Evolutionary conservation across 2,329 filamentous ascomycete species (phyloP), one percentile per base, ranked within the genome.

Genomic region (Neonectria sp.): DNA sequence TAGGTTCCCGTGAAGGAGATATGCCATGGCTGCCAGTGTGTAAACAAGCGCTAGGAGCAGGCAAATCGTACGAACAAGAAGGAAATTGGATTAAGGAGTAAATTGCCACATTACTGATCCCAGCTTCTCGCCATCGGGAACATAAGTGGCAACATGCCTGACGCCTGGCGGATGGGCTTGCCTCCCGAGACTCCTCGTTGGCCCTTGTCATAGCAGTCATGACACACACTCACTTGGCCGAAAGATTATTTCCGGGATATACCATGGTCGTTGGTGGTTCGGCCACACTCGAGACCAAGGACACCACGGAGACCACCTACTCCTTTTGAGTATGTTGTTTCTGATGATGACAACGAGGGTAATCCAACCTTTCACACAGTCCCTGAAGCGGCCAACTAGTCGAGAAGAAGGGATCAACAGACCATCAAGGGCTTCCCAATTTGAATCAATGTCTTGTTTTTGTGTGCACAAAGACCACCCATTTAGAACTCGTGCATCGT

Each of bases 361-460:
- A 52, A 31, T 35, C n/a, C 11, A 6, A 24, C 12, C 17, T 12
- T 53, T 33, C 9, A 29, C n/a, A 6, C 9, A 35, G n/a, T 52
- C 29, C 29, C 49, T 8, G 21, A 24, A 53, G 51, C 25, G 21
- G 11, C 33, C 29, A 35, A 35, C n/a, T 35, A 21, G n/a, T 45
- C 31, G 31, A 53, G n/a, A 33, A 35, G 13, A 8, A 35, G 7
- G n/a, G 12, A n/a, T 35, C n/a, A 21, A 35, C 11, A 35, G 13
- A 24, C 9, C 51, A 53, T 25, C 29, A 53, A 13, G 51, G 31
- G 31, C 31, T 15, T 11, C 45, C 8, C 43, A 24, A 17, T 60
- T 24, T 57, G 29, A 57, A 43, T 57, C 60, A 63, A 43, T 63
- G 60, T 63, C 31, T 63, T 45, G 43, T 43, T 37, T 40, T 21